Evolutionary conservation across 2,329 filamentous ascomycete genomes (phyloP).

Genomic region (Emergomyces pasteurianus): DNA sequence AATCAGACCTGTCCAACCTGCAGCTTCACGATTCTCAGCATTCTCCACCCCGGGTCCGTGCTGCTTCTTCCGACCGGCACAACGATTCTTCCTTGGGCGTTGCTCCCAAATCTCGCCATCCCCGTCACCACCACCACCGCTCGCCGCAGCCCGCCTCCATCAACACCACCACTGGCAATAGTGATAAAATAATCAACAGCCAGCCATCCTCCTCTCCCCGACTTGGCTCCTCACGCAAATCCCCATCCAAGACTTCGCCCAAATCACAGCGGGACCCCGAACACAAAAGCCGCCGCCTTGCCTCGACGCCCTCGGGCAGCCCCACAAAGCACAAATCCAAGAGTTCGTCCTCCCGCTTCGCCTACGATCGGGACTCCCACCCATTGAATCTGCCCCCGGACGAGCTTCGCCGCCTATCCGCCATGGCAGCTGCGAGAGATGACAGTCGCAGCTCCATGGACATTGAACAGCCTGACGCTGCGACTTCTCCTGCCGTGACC

Average conservation of each 20-base stretch:
- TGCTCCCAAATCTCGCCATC: background rate
- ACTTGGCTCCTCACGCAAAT: conserved; percentile 6
- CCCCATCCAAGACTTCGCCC: conserved; percentile 13
- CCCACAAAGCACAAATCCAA: conserved; percentile 1
- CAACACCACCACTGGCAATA: background rate
- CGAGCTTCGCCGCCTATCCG: conserved; percentile 65
- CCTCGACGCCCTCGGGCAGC: conserved; percentile 12
- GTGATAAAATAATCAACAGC: background rate
- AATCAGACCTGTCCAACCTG: conserved; percentile 3
- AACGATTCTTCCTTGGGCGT: background rate
- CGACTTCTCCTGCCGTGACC: conserved; percentile 18
- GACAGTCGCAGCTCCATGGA: conserved; percentile 57
- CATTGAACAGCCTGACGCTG: conserved; percentile 53
- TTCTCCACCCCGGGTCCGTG: background rate
- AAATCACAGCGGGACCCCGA: conserved; percentile 7
- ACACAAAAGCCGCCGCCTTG: conserved; percentile 19
- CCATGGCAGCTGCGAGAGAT: conserved; percentile 38
- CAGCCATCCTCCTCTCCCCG: conserved; percentile 10
- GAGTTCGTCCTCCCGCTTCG: conserved; percentile 18
- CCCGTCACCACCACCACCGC: background rate
- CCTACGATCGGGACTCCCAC: conserved; percentile 51
- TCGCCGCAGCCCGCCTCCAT: conserved; percentile 1
- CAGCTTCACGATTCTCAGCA: conserved; percentile 3
- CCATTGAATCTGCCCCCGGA: conserved; percentile 85
- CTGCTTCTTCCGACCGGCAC: background rate